These are phyloP conservation scores for Pseudogymnoascus sp. DNA, from an alignment of 2,329 filamentous ascomycete genomes.

Conservation along the genomic window DNA sequence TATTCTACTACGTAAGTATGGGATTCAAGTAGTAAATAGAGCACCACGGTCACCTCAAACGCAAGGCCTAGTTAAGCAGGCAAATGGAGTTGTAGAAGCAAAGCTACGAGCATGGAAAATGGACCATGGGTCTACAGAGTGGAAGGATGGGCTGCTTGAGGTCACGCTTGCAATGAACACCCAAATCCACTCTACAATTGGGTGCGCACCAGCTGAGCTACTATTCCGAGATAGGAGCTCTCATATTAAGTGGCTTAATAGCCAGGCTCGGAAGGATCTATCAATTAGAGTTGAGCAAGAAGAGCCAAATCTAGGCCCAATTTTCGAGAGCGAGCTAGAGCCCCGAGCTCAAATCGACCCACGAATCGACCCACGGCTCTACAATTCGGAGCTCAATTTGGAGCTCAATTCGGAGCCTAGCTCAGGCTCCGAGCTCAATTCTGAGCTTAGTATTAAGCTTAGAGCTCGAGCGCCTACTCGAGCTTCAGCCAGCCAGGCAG, in stretches of 20 bases:
- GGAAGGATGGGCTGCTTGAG: neutral
- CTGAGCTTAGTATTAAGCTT: too few relatives aligned
- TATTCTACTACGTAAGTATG: constrained; percentile 12
- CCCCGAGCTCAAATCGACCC: too few relatives aligned
- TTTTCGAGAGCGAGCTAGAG: too few relatives aligned
- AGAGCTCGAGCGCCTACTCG: too few relatives aligned
- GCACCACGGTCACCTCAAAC: constrained; percentile 15
- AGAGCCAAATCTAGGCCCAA: too few relatives aligned
- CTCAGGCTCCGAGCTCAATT: too few relatives aligned
- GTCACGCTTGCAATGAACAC: constrained; percentile 12
- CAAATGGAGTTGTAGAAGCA: constrained; percentile 16
- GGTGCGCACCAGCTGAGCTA: neutral
- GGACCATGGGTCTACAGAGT: constrained; percentile 13
- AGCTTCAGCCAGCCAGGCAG: too few relatives aligned
- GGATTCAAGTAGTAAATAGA: constrained; percentile 18
- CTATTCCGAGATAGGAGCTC: neutral
- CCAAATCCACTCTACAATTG: constrained; percentile 12
- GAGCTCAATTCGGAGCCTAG: too few relatives aligned
- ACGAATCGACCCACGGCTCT: too few relatives aligned
- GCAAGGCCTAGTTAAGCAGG: constrained; percentile 20
- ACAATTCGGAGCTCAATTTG: too few relatives aligned
- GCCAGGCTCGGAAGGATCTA: neutral
- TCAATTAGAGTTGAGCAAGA: too few relatives aligned
- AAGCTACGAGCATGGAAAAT: constrained; percentile 15
- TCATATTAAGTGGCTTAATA: neutral